These are phyloP conservation scores for Cladosporium sp. DNA, from an alignment of 2,329 filamentous ascomycete genomes.

Conservation along the genomic window DNA sequence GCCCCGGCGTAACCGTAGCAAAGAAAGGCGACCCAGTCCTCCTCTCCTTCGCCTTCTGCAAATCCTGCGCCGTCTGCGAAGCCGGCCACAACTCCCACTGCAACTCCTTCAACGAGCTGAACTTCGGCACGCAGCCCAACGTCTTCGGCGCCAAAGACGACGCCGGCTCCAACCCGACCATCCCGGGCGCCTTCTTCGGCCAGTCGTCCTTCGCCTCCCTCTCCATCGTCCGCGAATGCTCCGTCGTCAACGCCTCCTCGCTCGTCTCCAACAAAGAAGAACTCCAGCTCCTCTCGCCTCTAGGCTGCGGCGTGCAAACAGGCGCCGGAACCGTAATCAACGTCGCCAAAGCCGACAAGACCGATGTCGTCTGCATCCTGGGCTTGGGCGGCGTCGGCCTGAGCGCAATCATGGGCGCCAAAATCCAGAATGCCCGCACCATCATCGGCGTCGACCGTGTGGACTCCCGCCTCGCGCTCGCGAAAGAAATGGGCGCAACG, in stretches of 20 bases:
- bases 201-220: slow-evolving; percentile 48
- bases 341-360: slow-evolving; percentile 39
- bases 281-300: slow-evolving; percentile 45
- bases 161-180: slow-evolving; percentile 26
- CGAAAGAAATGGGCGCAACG: slow-evolving; percentile 44
- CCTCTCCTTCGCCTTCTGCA: slow-evolving; percentile 51
- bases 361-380: slow-evolving; percentile 44
- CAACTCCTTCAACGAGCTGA: slow-evolving; percentile 48
- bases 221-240: slow-evolving; percentile 42
- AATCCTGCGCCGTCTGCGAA: slow-evolving; percentile 51
- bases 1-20: slow-evolving; percentile 43
- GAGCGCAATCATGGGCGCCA: slow-evolving; percentile 51
- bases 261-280: slow-evolving; percentile 42
- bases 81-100: slow-evolving; percentile 51
- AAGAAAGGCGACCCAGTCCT: slow-evolving; percentile 49
- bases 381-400: slow-evolving; percentile 51
- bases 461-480: slow-evolving; percentile 39
- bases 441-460: slow-evolving; percentile 48
- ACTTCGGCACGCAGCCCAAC: slow-evolving; percentile 37
- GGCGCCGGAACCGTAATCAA: slow-evolving; percentile 46
- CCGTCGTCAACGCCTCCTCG: slow-evolving; percentile 44
- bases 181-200: slow-evolving; percentile 50
- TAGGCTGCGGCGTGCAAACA: slow-evolving; percentile 51
- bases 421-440: slow-evolving; percentile 41
- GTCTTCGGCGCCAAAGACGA: slow-evolving; percentile 30